A percentile compares a stretch with the other conserved stretches of the same genome.
Conservation (phyloP, 2,329 filamentous ascomycete species). For the Polychaeton citri region DNA sequence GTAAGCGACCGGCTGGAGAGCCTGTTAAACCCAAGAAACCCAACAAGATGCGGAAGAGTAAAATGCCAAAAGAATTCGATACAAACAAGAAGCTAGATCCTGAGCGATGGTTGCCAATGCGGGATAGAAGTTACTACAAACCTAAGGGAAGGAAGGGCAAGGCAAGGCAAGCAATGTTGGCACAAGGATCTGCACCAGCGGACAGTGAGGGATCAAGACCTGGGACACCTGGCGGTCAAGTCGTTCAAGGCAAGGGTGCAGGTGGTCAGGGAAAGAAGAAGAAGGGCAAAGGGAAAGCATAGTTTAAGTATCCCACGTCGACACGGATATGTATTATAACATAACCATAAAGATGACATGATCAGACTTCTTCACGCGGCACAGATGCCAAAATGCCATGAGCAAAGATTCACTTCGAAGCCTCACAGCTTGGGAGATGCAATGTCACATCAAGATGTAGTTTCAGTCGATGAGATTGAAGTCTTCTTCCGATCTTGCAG, state of each 20-base stretch:
- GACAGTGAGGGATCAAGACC: slow-evolving; percentile 32
- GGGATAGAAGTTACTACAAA: slow-evolving; percentile 75
- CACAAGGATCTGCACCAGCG: slow-evolving; percentile 76
- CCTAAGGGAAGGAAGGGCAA: slow-evolving; percentile 83
- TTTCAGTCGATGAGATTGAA: too few relatives aligned
- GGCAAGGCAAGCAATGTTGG: slow-evolving; percentile 54
- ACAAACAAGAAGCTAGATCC: slow-evolving; percentile 70
- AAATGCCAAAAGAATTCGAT: slow-evolving; percentile 61
- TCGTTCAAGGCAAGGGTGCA: slow-evolving; percentile 35
- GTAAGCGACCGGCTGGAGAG: slow-evolving; percentile 36
- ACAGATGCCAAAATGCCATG: too few relatives aligned
- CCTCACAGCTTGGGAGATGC: too few relatives aligned
- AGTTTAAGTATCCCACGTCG: too few relatives aligned
- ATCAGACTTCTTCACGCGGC: too few relatives aligned
- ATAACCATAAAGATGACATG: too few relatives aligned
- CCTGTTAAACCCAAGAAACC: slow-evolving; percentile 35
- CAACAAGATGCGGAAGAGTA: slow-evolving; percentile 45
- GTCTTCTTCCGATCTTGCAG: too few relatives aligned
- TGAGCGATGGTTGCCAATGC: slow-evolving; percentile 84
- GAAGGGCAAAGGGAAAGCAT: slow-evolving; percentile 9
- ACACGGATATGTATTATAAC: too few relatives aligned
- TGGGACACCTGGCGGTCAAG: slow-evolving; percentile 20
- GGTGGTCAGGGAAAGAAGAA: slow-evolving; percentile 23
- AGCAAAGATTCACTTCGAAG: too few relatives aligned
- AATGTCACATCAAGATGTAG: too few relatives aligned